Evolutionary conservation across 495 filamentous ascomycete species (phyloP), one percentile per base, ranked within the genome.

Genomic region (Lichina pygmaea): DNA sequence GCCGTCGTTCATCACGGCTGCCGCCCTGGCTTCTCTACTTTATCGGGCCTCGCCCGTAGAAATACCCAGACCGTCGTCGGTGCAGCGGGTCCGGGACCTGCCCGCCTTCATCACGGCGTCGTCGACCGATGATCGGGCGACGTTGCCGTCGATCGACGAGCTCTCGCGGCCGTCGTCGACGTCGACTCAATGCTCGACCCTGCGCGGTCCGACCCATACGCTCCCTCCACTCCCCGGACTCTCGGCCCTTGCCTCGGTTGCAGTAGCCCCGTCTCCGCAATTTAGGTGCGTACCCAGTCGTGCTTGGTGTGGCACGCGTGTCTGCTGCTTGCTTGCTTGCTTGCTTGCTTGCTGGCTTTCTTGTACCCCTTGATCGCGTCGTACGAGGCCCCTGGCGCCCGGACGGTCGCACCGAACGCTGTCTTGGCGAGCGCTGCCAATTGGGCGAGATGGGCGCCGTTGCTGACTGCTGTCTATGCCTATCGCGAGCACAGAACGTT

Each of bases 201-300:
- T 63, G 38, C 46, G 54, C 41, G 49, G 52, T 48, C 39, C 48
- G 43, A 58, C 53, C 50, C 56, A 55, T 49, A 55, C 59, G 37
- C 44, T 60, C 7, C 55, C 67, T 31, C 66, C 70, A 16, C 65
- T 77, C n/a, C 70, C 73, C 10, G 65, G 64, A 8, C 60, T 78
- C 6, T 66, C 77, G 13, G 65, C 73, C 31, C 63, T 84, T 51
- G 74, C 77, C 44, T 70, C 70, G 41, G 63, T 73, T 50, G 71
- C 67, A 42, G 69, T 72, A 30, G 62, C 67, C 44, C 66, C 69
- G 34, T 72, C 74, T 52, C 71, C 72, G 46, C 77, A 75, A 59
- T 55, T 71, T 53, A 73, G 78, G 79, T 85, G 64, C 48, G 67
- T 68, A 46, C 13, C 13, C 36, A 5, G 36, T 34, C 2, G 24